phyloP scores from a whole-genome alignment of 352 stramenopile species.

The Thraustochytrium sp. region DNA sequence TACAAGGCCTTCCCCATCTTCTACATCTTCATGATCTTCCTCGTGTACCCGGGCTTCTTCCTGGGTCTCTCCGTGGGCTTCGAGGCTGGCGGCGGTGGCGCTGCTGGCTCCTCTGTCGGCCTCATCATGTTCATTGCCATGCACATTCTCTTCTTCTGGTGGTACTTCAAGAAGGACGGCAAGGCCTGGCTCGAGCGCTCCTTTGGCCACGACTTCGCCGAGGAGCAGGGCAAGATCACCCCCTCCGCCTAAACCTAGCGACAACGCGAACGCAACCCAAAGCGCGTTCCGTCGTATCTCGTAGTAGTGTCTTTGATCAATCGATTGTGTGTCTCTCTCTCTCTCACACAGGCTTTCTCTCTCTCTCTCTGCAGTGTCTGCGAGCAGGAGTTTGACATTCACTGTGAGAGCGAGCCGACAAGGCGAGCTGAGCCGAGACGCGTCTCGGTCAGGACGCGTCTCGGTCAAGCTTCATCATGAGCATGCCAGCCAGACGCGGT shows the following conservation, averaged over 20 bases:
- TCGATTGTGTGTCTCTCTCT: too few species aligned
- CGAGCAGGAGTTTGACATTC: too few species aligned
- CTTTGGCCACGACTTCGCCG: neutral
- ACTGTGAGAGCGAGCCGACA: too few species aligned
- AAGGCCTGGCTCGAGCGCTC: neutral
- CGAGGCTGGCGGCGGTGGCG: neutral
- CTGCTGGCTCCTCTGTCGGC: neutral
- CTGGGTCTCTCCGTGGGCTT: neutral
- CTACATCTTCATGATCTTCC: conserved; percentile 61
- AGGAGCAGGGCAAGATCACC: neutral
- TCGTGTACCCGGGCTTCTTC: conserved; percentile 16
- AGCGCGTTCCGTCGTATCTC: too few species aligned
- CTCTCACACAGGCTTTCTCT: too few species aligned
- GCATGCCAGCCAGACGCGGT: too few species aligned
- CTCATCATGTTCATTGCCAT: neutral
- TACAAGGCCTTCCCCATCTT: conserved; percentile 57
- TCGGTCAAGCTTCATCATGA: too few species aligned
- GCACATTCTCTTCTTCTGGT: neutral
- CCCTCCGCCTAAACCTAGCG: too few species aligned
- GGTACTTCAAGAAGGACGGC: neutral
- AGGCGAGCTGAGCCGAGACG: too few species aligned
- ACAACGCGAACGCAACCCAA: neutral
- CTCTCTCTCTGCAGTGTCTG: too few species aligned
- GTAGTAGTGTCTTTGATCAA: too few species aligned
- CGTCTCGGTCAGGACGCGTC: too few species aligned